A percentile compares a stretch with the other conserved stretches of the same genome.
Conservation (phyloP, 169 alveolate genomes). For the Plasmodium gonderi region DNA sequence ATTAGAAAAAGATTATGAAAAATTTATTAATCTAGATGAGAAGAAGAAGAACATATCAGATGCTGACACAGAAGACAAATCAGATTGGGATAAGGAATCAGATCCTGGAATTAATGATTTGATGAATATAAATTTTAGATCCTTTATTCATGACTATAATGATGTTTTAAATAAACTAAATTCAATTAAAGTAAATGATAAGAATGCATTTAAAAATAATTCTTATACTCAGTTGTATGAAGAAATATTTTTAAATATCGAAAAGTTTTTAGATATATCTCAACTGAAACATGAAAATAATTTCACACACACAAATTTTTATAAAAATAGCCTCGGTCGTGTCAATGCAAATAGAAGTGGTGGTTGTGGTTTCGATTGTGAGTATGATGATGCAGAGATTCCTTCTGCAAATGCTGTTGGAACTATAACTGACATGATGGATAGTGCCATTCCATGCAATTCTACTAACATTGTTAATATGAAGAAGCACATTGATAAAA, state of each 20-base stretch:
- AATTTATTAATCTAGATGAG: conserved; percentile 3
- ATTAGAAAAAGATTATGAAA: conserved; percentile 55
- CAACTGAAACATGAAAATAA: conserved; percentile 38
- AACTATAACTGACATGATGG: too few species aligned
- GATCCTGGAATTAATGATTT: conserved; percentile 1
- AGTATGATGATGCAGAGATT: too few species aligned
- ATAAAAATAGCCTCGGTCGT: conserved; percentile 19
- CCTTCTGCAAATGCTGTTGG: too few species aligned
- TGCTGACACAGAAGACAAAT: conserved; percentile 21
- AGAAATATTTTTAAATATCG: conserved; percentile 30
- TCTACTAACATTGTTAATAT: too few species aligned
- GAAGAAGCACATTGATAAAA: neutral
- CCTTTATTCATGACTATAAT: conserved; percentile 29
- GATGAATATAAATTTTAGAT: conserved; percentile 30
- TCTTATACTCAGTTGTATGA: conserved; percentile 37
- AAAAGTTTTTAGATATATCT: conserved; percentile 41
- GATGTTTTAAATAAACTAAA: conserved; percentile 31
- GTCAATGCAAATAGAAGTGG: neutral
- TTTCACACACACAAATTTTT: conserved; percentile 64
- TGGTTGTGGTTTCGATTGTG: neutral
- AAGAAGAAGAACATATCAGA: neutral
- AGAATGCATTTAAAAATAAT: conserved; percentile 23
- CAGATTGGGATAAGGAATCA: neutral
- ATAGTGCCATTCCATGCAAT: too few species aligned
- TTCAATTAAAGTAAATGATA: conserved; percentile 39